Evolutionary conservation across 371 early-diverging fungal species (phyloP).

Genomic region (Mortierella sp.): DNA sequence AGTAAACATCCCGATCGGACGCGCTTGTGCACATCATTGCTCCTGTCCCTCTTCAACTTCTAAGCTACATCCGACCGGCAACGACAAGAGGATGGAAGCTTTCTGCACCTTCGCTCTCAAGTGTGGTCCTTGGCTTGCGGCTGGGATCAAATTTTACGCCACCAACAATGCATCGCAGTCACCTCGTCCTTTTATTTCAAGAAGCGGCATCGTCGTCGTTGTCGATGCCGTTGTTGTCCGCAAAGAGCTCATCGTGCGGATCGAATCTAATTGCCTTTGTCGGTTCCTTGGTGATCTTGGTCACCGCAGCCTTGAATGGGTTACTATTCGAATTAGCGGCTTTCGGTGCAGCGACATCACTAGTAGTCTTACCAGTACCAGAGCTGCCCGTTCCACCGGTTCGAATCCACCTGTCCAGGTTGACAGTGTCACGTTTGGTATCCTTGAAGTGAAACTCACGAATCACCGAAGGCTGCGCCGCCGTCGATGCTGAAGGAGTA

Average conservation of each 20-base stretch:
- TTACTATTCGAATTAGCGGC: not conserved
- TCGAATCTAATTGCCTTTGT: conserved; percentile 23
- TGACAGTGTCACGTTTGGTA: conserved; percentile 19
- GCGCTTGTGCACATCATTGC: not conserved
- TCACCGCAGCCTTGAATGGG: not conserved
- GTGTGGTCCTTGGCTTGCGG: not conserved
- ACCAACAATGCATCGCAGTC: conserved; percentile 9
- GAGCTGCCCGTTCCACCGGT: not conserved
- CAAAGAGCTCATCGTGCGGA: conserved; percentile 14
- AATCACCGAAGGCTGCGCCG: conserved; percentile 10
- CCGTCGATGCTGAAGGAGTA: not conserved
- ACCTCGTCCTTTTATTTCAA: not conserved
- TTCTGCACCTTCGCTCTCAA: not conserved
- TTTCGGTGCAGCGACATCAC: not conserved
- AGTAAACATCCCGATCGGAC: not conserved
- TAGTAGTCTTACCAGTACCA: not conserved
- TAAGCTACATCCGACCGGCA: not conserved
- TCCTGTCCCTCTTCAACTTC: not conserved
- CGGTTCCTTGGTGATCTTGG: not conserved
- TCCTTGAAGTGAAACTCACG: conserved; percentile 24
- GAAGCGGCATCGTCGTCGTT: not conserved
- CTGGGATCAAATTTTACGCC: conserved; percentile 6
- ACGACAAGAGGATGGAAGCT: not conserved
- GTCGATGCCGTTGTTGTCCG: conserved; percentile 8
- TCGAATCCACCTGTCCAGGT: conserved; percentile 37